A percentile compares a stretch with the other conserved stretches of the same genome.
phyloP scores from a whole-genome alignment of 345 rosid genomes.

The Lepidium aucheri region DNA sequence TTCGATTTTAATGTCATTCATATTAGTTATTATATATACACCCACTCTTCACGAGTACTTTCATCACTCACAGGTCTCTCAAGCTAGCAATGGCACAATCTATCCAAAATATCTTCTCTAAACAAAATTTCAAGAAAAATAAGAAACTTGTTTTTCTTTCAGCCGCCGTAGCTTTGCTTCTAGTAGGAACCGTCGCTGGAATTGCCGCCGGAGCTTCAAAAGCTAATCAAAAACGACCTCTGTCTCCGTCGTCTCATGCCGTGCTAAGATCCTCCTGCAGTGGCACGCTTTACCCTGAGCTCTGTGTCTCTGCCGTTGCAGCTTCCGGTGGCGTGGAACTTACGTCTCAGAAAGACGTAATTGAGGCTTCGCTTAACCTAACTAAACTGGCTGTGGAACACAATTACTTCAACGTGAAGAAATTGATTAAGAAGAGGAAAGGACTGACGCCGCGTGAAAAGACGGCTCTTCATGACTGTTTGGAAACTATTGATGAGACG shows the following conservation, averaged over 20 bases:
- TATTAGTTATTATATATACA: slow-evolving; percentile 10
- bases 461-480: slow-evolving; percentile 78
- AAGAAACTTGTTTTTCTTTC: slow-evolving; percentile 18
- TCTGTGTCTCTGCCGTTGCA: slow-evolving; percentile 63
- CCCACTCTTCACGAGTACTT: slow-evolving; percentile 7
- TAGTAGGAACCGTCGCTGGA: slow-evolving; percentile 18
- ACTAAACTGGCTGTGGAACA: slow-evolving; percentile 38
- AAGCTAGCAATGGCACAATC: slow-evolving; percentile 13
- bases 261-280: slow-evolving; percentile 57
- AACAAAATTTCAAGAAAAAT: slow-evolving; percentile 13
- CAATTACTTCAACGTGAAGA: slow-evolving; percentile 45
- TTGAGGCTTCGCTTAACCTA: slow-evolving; percentile 41
- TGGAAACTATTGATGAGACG: slow-evolving; percentile 79
- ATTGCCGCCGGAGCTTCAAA: slow-evolving; percentile 24
- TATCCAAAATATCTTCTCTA: slow-evolving; percentile 16
- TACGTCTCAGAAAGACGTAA: slow-evolving; percentile 46
- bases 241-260: slow-evolving; percentile 42
- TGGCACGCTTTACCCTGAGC: slow-evolving; percentile 54
- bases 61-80: slow-evolving; percentile 14
- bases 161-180: slow-evolving; percentile 5
- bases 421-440: slow-evolving; percentile 16
- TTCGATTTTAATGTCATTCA: not conserved
- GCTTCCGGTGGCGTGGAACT: slow-evolving; percentile 22
- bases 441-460: slow-evolving; percentile 47
- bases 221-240: slow-evolving; percentile 2